Conservation (phyloP, 2,329 filamentous ascomycete genomes). For the Xylaria sp. region DNA sequence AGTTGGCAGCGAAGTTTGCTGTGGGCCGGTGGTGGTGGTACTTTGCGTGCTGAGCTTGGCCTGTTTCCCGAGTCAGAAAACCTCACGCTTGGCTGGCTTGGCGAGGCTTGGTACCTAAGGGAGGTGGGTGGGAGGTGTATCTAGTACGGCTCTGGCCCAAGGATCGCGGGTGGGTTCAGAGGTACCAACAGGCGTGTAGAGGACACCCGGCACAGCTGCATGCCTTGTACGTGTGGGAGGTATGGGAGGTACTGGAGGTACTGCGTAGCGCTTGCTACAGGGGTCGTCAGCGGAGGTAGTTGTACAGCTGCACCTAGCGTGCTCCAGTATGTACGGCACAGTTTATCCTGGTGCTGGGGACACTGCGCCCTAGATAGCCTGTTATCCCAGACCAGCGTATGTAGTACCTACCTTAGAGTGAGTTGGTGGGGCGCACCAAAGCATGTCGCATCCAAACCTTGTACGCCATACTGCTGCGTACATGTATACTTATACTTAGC, state of each 20-base stretch:
- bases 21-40: constrained; percentile 1
- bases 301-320: no score
- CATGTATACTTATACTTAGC: no score
- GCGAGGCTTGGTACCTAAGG: constrained; percentile 11
- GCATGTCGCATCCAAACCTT: not conserved
- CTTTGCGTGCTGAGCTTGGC: constrained; percentile 6
- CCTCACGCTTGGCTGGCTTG: constrained; percentile 27
- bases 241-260: no score
- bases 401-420: not conserved
- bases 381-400: no score
- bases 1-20: constrained; percentile 6
- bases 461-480: no score
- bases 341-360: not conserved
- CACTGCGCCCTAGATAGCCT: no score
- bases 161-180: constrained; percentile 11
- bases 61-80: constrained; percentile 32
- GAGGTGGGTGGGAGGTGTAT: not conserved
- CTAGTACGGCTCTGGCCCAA: not conserved
- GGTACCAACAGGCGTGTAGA: not conserved
- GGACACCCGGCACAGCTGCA: no score
- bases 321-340: not conserved
- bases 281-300: no score
- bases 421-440: not conserved
- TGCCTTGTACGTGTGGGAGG: no score
- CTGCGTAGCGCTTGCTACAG: no score